Evolutionary conservation across 2,329 filamentous ascomycete genomes (phyloP), one percentile per base, ranked within the genome.

Genomic region (Chrysoporthe austroafricana): DNA sequence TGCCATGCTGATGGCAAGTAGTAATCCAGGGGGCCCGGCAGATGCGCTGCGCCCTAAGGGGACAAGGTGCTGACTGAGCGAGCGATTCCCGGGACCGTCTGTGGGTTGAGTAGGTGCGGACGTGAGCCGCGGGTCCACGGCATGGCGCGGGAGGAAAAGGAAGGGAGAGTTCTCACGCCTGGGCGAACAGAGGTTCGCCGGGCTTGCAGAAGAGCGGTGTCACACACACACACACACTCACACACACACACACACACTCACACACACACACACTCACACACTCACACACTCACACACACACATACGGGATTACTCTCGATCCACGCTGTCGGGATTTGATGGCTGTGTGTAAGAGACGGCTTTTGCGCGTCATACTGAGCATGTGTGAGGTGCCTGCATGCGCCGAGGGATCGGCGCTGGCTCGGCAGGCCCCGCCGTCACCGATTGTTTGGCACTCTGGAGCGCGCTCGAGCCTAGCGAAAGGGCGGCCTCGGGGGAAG

Each of bases 31-130:
- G 44, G 21, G 6, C 48, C 48, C 39, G 34, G 62, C 48, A 54
- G 62, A 42, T 58, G 59, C 62, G 54, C 52, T n/a, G 43, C 62
- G 62, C 52, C 56, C 64, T 63, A 64, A 62, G 64, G 42, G 62
- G 52, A 67, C 65, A 69, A 67, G 68, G 68, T 69, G 68, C 65
- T 69, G 68, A 69, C 68, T 62, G 62, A 67, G 58, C 66, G n/a
- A 34, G 66, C 54, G 36, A 32, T 48, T 43, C 32, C 63, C 61
- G 52, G 43, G 39, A 42, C 50, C 16, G 50, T 7, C 6, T 48
- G 44, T 18, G 44, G 26, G 26, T 26, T 48, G 44, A 11, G 21
- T 32, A 9, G 11, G 21, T 52, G 43, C 32, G 64, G 44, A 62
- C 36, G 54, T 18, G 8, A 61, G 66, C 54, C 56, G 57, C 18